Evolutionary conservation across 345 rosid genomes (phyloP), one percentile per base, ranked within the genome.

Genomic region (Trapa incisa): DNA sequence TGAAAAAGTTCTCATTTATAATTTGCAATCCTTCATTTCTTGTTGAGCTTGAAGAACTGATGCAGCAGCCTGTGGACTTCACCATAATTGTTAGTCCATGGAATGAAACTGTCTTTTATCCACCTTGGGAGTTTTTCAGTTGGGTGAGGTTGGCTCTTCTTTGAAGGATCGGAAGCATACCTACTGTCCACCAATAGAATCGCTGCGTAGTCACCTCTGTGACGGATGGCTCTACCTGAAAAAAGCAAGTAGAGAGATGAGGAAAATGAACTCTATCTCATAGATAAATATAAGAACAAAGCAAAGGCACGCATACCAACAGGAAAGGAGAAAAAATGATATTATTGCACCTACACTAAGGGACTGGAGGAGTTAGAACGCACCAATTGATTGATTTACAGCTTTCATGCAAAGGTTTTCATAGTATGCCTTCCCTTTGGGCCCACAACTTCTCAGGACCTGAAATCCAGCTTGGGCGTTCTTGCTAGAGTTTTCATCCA

Each of bases 361-460:
- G 5, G 16, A 29, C 3, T 47, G 43, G 14, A 48, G 53, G 52
- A 60, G 75, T 47, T 32, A 64, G 73, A 42, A 73, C 86, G 71
- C 74, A 90, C 97, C 98, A 5, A 93, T 87, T 22, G 97, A 90
- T 82, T 90, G 96, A 75, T 93, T 93, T 63, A 93, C 96, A 37
- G 97, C 94, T 83, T 93, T 93, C 91, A 90, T 88, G 89, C 97
- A 93, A 71, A 93, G 86, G 74, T 90, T 90, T 79, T 90, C 98
- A 67, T 93, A 93, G 77, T 93, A 93, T 35, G 88, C 96, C 68
- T 82, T 84, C 62, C 98, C 97, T 80, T 96, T 81, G 76, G 69
- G 76, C 74, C 74, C 82, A 85, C 98, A 90, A 67, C 82, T 85
- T 78, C 82, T 85, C 41, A 90, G 82, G 62, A 93, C 74, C 73